A percentile compares a stretch with the other conserved stretches of the same genome.
These are phyloP conservation scores for Macrotyloma uniflorum DNA, from an alignment of 306 rosid species.

Conservation along the genomic window DNA sequence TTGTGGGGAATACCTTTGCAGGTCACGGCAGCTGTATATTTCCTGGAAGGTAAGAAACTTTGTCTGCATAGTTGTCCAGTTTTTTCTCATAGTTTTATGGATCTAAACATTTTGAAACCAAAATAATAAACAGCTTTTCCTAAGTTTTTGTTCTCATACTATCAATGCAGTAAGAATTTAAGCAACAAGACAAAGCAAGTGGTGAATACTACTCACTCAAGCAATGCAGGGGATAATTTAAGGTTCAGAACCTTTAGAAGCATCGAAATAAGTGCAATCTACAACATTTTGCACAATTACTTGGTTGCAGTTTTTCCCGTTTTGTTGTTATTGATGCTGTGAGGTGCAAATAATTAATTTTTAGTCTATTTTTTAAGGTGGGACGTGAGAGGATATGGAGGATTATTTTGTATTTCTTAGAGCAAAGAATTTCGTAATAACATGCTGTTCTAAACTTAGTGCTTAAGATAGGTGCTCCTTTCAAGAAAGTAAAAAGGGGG, in stretches of 20 bases:
- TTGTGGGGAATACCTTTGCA: slow-evolving; percentile 60
- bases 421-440: slow-evolving; percentile 6
- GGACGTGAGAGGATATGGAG: background rate
- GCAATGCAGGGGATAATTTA: slow-evolving; percentile 59
- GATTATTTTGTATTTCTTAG: slow-evolving; percentile 30
- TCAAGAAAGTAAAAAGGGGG: slow-evolving; percentile 16
- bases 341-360: slow-evolving; percentile 38
- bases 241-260: slow-evolving; percentile 49
- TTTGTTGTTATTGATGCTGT: slow-evolving; percentile 51
- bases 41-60: slow-evolving; percentile 77
- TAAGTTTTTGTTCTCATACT: slow-evolving; percentile 1
- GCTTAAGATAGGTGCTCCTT: slow-evolving; percentile 39
- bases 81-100: background rate
- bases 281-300: slow-evolving; percentile 37
- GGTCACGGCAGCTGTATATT: slow-evolving; percentile 86
- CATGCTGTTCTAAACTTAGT: slow-evolving; percentile 39
- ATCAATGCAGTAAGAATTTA: slow-evolving; percentile 63
- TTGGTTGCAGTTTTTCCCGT: slow-evolving; percentile 46
- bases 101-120: background rate
- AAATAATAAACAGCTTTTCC: background rate
- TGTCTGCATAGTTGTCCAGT: slow-evolving; percentile 9
- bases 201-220: slow-evolving; percentile 63
- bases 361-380: background rate
- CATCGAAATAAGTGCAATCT: slow-evolving; percentile 45
- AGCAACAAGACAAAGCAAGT: slow-evolving; percentile 62